Percentiles rank a stretch among this genome's conserved stretches.
These are phyloP conservation scores for Thermomucor indicae-seudaticae DNA, from an alignment of 371 early-diverging fungal genomes.

Conservation along the genomic window DNA sequence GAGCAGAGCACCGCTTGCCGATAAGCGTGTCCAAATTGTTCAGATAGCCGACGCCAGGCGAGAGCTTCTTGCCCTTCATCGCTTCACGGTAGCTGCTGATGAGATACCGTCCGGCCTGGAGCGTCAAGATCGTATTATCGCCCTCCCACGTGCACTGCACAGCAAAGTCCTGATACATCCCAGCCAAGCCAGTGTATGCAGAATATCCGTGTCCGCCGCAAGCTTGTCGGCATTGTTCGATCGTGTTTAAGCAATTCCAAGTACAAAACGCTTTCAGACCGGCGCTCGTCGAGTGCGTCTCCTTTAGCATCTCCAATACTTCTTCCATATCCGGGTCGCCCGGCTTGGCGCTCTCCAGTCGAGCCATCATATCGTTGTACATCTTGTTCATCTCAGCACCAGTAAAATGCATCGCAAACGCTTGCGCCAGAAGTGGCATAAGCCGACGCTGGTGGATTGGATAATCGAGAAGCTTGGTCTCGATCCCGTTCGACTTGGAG, in stretches of 20 bases:
- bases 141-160: conserved; percentile 95
- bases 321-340: conserved; percentile 64
- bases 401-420: conserved; percentile 89
- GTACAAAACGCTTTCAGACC: conserved; percentile 96
- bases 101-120: conserved; percentile 89
- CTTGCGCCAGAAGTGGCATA: conserved; percentile 86
- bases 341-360: conserved; percentile 63
- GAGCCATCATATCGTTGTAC: conserved; percentile 75
- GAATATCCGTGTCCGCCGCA: conserved; percentile 94
- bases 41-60: conserved; percentile 82
- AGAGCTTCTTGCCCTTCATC: conserved; percentile 68
- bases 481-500: conserved; percentile 47
- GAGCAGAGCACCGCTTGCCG: conserved; percentile 49
- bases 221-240: conserved; percentile 89
- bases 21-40: conserved; percentile 54
- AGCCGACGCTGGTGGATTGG: conserved; percentile 91
- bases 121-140: conserved; percentile 87
- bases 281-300: conserved; percentile 88
- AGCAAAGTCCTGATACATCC: conserved; percentile 85
- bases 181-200: conserved; percentile 85
- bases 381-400: conserved; percentile 78
- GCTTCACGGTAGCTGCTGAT: conserved; percentile 80
- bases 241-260: conserved; percentile 82
- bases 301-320: conserved; percentile 77
- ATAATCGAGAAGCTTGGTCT: conserved; percentile 89